phyloP scores from a whole-genome alignment of 73 alveolate species.

The Loxodes magnus region DNA sequence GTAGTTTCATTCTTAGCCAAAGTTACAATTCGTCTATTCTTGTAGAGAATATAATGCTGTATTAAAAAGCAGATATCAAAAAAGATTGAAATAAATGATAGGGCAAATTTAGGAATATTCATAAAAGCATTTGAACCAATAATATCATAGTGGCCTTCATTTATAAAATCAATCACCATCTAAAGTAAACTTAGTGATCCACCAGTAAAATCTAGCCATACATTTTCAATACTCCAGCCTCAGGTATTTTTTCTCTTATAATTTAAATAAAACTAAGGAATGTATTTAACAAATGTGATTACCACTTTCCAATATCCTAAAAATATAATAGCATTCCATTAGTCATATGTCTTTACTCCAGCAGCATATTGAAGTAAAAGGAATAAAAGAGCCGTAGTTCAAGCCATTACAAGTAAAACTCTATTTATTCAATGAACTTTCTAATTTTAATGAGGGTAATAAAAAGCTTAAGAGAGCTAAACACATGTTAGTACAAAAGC shows the following conservation, averaged over 20 bases:
- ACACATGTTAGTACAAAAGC: constrained; percentile 60
- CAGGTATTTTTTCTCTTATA: constrained; percentile 71
- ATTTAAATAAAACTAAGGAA: constrained; percentile 73
- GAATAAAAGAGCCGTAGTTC: constrained; percentile 25
- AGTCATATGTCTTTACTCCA: background rate
- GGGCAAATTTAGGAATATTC: constrained; percentile 56
- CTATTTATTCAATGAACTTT: background rate
- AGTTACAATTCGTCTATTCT: constrained; percentile 1
- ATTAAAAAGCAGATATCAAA: constrained; percentile 54
- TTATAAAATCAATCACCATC: constrained; percentile 50
- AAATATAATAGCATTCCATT: constrained; percentile 20
- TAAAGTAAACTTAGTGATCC: constrained; percentile 65
- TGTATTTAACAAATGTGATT: constrained; percentile 75
- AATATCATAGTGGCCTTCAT: constrained; percentile 20
- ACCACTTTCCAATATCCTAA: constrained; percentile 81
- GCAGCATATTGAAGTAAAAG: constrained; percentile 2
- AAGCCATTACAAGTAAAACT: constrained; percentile 12
- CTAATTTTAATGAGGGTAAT: constrained; percentile 28
- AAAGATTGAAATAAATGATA: constrained; percentile 37
- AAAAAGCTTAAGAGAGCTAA: constrained; percentile 34
- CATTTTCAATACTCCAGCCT: constrained; percentile 92
- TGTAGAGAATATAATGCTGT: constrained; percentile 57
- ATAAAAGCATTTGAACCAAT: constrained; percentile 48
- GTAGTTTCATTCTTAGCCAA: constrained; percentile 7
- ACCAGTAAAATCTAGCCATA: constrained; percentile 82